These are phyloP conservation scores for Camelina hispida DNA, from an alignment of 345 rosid species.

Conservation along the genomic window DNA sequence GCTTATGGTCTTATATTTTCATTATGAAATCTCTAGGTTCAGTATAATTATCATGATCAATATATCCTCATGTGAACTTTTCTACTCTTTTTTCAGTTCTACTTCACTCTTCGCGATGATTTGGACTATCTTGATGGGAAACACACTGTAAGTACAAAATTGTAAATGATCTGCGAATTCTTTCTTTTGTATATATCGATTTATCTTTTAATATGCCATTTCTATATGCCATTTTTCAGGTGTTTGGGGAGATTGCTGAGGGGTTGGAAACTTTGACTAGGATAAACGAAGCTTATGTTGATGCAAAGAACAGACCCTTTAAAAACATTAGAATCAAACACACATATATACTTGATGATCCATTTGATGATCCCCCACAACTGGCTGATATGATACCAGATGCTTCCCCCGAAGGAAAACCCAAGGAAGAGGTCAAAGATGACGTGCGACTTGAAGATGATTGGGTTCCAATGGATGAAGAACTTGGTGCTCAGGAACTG, in stretches of 20 bases:
- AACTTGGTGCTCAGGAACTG: slow-evolving; percentile 65
- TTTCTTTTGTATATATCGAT: background rate
- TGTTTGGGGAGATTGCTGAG: slow-evolving; percentile 94
- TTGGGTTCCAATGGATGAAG: slow-evolving; percentile 97
- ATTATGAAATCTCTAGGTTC: background rate
- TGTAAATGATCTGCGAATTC: background rate
- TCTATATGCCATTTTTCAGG: slow-evolving; percentile 48
- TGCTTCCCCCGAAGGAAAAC: slow-evolving; percentile 93
- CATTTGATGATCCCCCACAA: slow-evolving; percentile 87
- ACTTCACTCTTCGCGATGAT: slow-evolving; percentile 81
- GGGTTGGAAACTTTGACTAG: slow-evolving; percentile 82
- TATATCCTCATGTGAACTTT: slow-evolving; percentile 29
- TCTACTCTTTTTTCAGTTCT: slow-evolving; percentile 63
- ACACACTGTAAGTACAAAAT: slow-evolving; percentile 72
- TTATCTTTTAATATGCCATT: background rate
- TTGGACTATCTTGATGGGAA: slow-evolving; percentile 97
- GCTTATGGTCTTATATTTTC: background rate
- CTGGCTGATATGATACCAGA: slow-evolving; percentile 77
- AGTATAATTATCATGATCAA: background rate
- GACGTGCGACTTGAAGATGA: slow-evolving; percentile 96
- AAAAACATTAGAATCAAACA: slow-evolving; percentile 90
- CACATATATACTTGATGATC: slow-evolving; percentile 81
- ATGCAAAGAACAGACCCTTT: slow-evolving; percentile 75
- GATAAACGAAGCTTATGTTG: slow-evolving; percentile 91
- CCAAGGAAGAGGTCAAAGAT: slow-evolving; percentile 87